Evolutionary conservation across 495 filamentous ascomycete genomes (phyloP), one percentile per base, ranked within the genome.

Genomic region (Paragyromitra xinjiangensis): DNA sequence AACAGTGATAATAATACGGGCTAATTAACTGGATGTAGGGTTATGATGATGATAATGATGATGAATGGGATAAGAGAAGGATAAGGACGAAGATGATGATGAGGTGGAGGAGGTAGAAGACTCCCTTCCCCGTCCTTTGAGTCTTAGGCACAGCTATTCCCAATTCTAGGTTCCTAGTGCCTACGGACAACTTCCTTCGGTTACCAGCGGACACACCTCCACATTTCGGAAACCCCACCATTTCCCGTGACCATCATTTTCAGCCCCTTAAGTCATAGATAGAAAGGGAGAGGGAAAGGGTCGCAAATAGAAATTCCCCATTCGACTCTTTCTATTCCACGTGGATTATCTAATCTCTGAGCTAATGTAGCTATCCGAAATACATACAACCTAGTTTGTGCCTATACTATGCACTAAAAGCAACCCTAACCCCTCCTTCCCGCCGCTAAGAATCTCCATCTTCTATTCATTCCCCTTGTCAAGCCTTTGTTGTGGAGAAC

Each of bases 201-300:
- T 44, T 74, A 78, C 24, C 56, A 9, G 45, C 72, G 70, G 64
- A 34, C 4, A 3, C 70, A 63, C 37, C 22, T 19, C 24, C 45
- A 40, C 34, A 22, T 24, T 34, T 53, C 42, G 48, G 48, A 37
- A 71, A 40, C 72, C 64, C 58, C 40, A 44, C 70, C 65, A 63
- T 53, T 48, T 73, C 61, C 9, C 66, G 11, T 61, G 2, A n/a
- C 22, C 39, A 6, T 56, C 53, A 9, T 37, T 42, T 44, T 63
- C 59, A 63, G 59, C 59, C 59, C 11, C 59, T 22, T 63, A 63
- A 29, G 56, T 37, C 56, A 61, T 61, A 4, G 12, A 34, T 16
- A 48, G 29, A 34, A 3, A 3, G 29, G 29, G 29, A 34, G 9
- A 48, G 48, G 48, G n/a, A 5, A 48, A 48, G 14, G 44, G 14